A percentile compares a stretch with the other conserved stretches of the same genome.
Evolutionary conservation across 352 stramenopile species (phyloP).

Genomic region (Blastocystis sp.): DNA sequence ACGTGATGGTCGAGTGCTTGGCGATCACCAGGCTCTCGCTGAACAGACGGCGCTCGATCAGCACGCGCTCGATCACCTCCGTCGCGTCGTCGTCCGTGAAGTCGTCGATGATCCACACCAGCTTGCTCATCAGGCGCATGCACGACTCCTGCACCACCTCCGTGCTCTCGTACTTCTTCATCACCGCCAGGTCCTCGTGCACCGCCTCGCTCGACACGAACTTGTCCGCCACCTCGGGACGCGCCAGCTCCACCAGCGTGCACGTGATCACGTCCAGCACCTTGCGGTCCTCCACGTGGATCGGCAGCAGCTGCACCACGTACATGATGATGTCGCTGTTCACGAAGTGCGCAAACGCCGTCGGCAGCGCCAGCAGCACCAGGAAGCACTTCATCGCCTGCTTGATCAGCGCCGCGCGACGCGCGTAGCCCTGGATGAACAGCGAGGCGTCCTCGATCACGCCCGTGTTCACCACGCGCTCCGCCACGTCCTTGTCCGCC

Average conservation of each 20-base stretch:
- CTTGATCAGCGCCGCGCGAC: slow-evolving; percentile 45
- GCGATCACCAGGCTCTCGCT: slow-evolving; percentile 39
- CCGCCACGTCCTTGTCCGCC: slow-evolving; percentile 13
- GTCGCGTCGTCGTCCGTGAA: slow-evolving; percentile 55
- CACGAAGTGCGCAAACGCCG: slow-evolving; percentile 55
- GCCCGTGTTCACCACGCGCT: slow-evolving; percentile 54
- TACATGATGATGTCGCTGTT: slow-evolving; percentile 55
- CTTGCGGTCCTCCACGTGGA: slow-evolving; percentile 52
- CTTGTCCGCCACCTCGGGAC: slow-evolving; percentile 55
- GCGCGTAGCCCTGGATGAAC: slow-evolving; percentile 62
- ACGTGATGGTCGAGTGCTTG: slow-evolving; percentile 11
- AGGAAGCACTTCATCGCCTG: slow-evolving; percentile 68
- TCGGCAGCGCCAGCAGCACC: slow-evolving; percentile 35
- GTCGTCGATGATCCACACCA: slow-evolving; percentile 65
- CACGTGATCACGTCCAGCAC: slow-evolving; percentile 53
- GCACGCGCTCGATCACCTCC: slow-evolving; percentile 28
- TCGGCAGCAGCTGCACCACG: slow-evolving; percentile 59
- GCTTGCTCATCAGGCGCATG: slow-evolving; percentile 65
- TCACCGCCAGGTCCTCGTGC: slow-evolving; percentile 43
- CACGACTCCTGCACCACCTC: slow-evolving; percentile 58
- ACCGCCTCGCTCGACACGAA: slow-evolving; percentile 68
- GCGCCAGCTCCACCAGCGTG: slow-evolving; percentile 56
- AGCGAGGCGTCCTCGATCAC: slow-evolving; percentile 67
- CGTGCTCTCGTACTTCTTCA: slow-evolving; percentile 72
- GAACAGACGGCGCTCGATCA: slow-evolving; percentile 54